Base-by-base conservation (phyloP, 73 alveolate species). In the Symbiodinium natans region DNA sequence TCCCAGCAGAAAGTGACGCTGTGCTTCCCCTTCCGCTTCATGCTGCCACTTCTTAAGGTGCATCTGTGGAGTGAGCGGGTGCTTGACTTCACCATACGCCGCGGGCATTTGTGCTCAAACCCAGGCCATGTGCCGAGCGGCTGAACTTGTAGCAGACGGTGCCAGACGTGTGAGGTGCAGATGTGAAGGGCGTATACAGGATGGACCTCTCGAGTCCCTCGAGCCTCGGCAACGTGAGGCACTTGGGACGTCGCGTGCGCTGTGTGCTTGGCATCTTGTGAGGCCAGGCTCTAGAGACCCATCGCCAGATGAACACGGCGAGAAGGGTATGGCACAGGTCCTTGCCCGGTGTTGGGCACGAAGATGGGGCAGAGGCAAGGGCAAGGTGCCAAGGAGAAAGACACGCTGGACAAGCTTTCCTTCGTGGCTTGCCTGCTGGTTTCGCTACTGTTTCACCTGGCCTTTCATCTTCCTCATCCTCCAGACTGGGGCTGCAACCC, bases 281-380 rank as follows among this genome's bases (percentile, higher is more conserved):
- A n/a, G 86, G 33, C 42, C 27, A 21, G 17, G n/a, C n/a, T n/a
- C n/a, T n/a, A n/a, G n/a, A n/a, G n/a, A 15, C 10, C 43, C n/a
- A 33, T 10, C n/a, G 93, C 93, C 41, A 85, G 80, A 63, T 85
- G 93, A 73, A 73, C 59, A 46, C 82, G 93, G 13, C n/a, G 23
- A 52, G 71, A 52, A 52, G 71, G 93, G 93, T 19, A 85, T 85
- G 93, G 48, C 48, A 41, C 83, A 86, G n/a, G 94, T 38, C 27
- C 83, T 86, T 21, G 94, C 94, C 31, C 94, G 83, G 1, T 86
- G 59, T 48, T 86, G 94, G 94, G 94, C 94, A 34, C 21, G 94
- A 21, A 36, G 94, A 21, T 86, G 56, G 38, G 94, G 94, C 13
- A 42, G 94, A 71, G 83, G 94, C 83, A 29, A 52, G 13, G 34